A percentile compares a stretch with the other conserved stretches of the same genome.
These are phyloP conservation scores for Xylaria sp. DNA, from an alignment of 2,329 filamentous ascomycete species.

Conservation along the genomic window DNA sequence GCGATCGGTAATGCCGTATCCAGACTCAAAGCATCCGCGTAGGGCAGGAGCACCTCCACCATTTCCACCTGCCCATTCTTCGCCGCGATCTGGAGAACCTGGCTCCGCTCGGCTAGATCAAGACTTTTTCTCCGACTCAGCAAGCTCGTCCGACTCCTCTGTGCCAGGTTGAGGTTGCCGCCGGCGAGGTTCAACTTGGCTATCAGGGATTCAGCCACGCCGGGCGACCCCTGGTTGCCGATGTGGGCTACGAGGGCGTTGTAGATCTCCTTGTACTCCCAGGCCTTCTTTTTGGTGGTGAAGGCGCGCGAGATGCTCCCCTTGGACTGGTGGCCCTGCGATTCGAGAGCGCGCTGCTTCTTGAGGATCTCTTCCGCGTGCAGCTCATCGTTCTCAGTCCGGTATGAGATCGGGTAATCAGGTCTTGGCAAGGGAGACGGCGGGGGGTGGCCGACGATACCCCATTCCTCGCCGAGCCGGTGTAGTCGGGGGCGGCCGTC, in stretches of 20 bases:
- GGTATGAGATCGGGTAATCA: constrained; percentile 46
- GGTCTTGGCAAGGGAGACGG: constrained; percentile 47
- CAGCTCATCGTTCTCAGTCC: constrained; percentile 52
- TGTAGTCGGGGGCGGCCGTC: constrained; percentile 52
- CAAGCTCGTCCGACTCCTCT: constrained; percentile 52
- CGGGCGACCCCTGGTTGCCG: constrained; percentile 51
- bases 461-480: constrained; percentile 55
- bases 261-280: constrained; percentile 57
- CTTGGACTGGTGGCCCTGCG: constrained; percentile 42
- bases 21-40: constrained; percentile 54
- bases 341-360: constrained; percentile 42
- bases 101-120: constrained; percentile 53
- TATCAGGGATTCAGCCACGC: constrained; percentile 59
- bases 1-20: constrained; percentile 54
- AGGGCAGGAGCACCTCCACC: constrained; percentile 55
- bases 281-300: constrained; percentile 52
- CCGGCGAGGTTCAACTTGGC: constrained; percentile 52
- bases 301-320: constrained; percentile 48
- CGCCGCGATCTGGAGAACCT: constrained; percentile 55
- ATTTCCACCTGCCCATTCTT: constrained; percentile 54
- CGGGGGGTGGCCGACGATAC: constrained; percentile 45
- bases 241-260: constrained; percentile 55
- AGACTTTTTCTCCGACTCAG: constrained; percentile 53
- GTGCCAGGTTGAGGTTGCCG: constrained; percentile 52
- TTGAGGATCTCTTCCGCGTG: constrained; percentile 59